Conservation (phyloP, 805 yeast species). For the Kregervanrija delftensis region DNA sequence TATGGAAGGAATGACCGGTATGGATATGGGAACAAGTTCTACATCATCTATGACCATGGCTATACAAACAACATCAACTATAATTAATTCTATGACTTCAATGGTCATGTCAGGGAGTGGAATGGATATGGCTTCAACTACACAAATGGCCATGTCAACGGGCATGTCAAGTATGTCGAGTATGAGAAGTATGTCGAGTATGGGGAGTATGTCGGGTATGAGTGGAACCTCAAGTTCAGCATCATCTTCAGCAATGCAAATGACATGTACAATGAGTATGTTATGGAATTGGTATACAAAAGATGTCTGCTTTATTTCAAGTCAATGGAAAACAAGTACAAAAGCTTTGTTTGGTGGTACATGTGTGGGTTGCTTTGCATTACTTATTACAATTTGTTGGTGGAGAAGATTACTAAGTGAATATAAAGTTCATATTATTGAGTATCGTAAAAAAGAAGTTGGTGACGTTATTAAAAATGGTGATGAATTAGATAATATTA, state of each 20-base stretch:
- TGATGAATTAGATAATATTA: not conserved
- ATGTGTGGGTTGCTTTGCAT: constrained; percentile 14
- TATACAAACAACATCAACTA: not conserved
- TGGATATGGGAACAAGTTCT: no score
- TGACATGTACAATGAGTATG: constrained; percentile 16
- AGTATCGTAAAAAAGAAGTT: constrained; percentile 7
- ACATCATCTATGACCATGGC: not conserved
- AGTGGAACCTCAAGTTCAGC: not conserved
- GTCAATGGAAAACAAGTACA: constrained; percentile 13
- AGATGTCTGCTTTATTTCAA: constrained; percentile 13
- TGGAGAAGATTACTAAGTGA: constrained; percentile 12
- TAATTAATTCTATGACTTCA: not conserved
- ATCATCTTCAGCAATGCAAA: constrained; percentile 2
- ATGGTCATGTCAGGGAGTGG: constrained; percentile 4
- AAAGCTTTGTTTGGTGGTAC: constrained; percentile 15
- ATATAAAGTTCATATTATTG: constrained; percentile 7
- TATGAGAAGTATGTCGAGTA: constrained; percentile 1
- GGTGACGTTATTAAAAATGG: constrained; percentile 1
- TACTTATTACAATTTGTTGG: constrained; percentile 11
- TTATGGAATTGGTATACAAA: constrained; percentile 16
- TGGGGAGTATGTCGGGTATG: constrained; percentile 1
- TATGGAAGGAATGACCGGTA: no score
- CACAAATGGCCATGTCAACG: constrained; percentile 4
- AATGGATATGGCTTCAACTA: constrained; percentile 6
- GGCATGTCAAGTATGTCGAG: constrained; percentile 3